These are phyloP conservation scores for Leucoagaricus sp. DNA, from an alignment of 1,284 basidiomycete species.

Conservation along the genomic window DNA sequence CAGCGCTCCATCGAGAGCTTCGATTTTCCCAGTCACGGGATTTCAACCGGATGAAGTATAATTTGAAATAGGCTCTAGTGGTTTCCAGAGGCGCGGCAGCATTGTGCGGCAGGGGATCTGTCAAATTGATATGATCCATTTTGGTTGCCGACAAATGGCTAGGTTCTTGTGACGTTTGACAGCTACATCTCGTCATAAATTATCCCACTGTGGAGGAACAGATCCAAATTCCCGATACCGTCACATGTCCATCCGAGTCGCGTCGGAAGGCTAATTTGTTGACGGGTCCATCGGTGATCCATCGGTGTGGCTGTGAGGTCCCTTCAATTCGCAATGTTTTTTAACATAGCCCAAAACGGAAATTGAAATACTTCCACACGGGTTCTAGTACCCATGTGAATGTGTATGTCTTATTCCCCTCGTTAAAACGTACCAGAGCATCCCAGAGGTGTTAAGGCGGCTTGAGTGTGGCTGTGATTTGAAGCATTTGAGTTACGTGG, in stretches of 20 bases:
- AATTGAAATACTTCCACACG: not conserved
- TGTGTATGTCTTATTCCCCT: not conserved
- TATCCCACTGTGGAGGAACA: not conserved
- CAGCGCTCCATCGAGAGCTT: not conserved
- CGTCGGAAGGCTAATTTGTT: conserved; percentile 12
- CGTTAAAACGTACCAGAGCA: too few relatives aligned
- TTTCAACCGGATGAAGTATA: conserved; percentile 10
- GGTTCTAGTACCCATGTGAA: not conserved
- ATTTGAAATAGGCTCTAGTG: conserved; percentile 2
- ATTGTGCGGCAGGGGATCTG: conserved; percentile 4
- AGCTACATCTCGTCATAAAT: not conserved
- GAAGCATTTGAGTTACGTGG: too few relatives aligned
- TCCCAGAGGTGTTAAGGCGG: not conserved
- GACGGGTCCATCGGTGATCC: conserved; percentile 14
- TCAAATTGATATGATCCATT: conserved; percentile 9
- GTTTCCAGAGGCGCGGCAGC: conserved; percentile 1
- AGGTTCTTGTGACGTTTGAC: conserved; percentile 10
- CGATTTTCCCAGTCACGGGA: conserved; percentile 10
- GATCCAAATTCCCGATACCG: conserved; percentile 8
- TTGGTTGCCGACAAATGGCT: conserved; percentile 16
- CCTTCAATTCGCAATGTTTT: conserved; percentile 7
- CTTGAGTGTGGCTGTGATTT: too few relatives aligned
- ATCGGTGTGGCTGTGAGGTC: conserved; percentile 15
- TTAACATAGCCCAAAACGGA: conserved; percentile 13
- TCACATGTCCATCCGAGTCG: conserved; percentile 13